Base-by-base conservation (phyloP, 345 rosid genomes). In the Anacardium occidentale region DNA sequence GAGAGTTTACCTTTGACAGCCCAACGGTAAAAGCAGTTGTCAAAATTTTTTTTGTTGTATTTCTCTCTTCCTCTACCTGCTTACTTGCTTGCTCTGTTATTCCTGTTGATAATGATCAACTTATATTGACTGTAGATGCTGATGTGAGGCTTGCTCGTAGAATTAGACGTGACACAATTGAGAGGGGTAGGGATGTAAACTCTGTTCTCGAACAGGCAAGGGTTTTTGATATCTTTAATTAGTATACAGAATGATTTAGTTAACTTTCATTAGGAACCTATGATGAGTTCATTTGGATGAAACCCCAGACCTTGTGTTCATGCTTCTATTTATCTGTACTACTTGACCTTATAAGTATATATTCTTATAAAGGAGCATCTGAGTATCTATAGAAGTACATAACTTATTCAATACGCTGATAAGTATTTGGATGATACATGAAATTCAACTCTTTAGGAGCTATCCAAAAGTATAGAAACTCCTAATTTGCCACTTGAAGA, bases 121-220 rank as follows among this genome's bases (percentile, higher is more conserved):
- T 29, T 29, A 1, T 29, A 29, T 29, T 29, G 32, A 29, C 2
- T 84, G 44, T 86, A 96, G 99, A 96, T 90, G 97, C 98, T 75
- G 99, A 96, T 84, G 99, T 93, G 81, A 93, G 99, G 85, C 98
- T 96, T 83, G 99, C 99, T 84, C 97, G 99, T 40, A 87, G 99
- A 85, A 91, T 96, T 79, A 85, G 94, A 71, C 95, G 99, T 79
- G 99, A 96, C 78, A 96, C 93, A 0, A 93, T 93, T 79, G 92
- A 91, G 86, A 88, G 98, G 90, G 96, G 97, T 68, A 84, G 99
- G 85, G 99, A 93, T 71, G 74, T 96, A 66, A 80, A 85, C 81
- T 93, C 99, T 78, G 99, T 96, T 71, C 99, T 96, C 81, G 98
- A 93, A 81, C 98, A 93, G 94, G 98, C 89, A 73, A 82, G 80